Conservation (phyloP, 257 asterid species). For the Jasminum sambac region DNA sequence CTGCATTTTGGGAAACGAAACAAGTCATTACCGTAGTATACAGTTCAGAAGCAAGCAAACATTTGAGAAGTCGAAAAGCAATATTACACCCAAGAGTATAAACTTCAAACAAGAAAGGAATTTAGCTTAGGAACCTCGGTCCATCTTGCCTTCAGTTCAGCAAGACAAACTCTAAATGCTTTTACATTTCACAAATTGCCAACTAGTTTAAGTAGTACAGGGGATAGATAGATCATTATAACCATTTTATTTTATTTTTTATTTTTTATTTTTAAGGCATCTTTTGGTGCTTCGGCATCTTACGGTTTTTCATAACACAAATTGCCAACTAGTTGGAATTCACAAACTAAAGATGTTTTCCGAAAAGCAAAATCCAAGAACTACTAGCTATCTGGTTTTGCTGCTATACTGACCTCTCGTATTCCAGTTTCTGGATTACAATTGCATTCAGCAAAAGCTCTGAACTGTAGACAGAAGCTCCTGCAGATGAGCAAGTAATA, state of each 20-base stretch:
- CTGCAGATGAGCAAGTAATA: constrained; percentile 41
- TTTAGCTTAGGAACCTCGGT: neutral
- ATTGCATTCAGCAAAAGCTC: constrained; percentile 83
- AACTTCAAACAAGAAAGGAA: neutral
- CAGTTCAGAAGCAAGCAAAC: constrained; percentile 3
- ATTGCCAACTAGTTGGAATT: neutral
- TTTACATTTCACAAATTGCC: neutral
- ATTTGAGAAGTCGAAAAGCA: neutral
- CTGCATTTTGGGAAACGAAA: constrained; percentile 22
- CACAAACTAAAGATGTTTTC: neutral
- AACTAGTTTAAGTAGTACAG: neutral
- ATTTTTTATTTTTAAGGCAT: too few relatives aligned
- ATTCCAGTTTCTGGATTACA: constrained; percentile 64
- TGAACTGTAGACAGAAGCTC: constrained; percentile 58
- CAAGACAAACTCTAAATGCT: neutral
- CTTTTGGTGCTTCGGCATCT: constrained; percentile 5
- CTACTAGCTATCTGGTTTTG: neutral
- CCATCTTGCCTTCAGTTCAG: constrained; percentile 1
- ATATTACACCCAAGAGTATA: neutral
- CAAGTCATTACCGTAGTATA: neutral
- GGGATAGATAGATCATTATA: neutral
- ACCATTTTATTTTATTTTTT: neutral
- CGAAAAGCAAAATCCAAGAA: constrained; percentile 6
- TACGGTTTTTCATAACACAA: neutral
- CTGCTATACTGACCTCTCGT: constrained; percentile 48